Base-by-base conservation (phyloP, 495 filamentous ascomycete species). In the Trichocladium uniseriatum region DNA sequence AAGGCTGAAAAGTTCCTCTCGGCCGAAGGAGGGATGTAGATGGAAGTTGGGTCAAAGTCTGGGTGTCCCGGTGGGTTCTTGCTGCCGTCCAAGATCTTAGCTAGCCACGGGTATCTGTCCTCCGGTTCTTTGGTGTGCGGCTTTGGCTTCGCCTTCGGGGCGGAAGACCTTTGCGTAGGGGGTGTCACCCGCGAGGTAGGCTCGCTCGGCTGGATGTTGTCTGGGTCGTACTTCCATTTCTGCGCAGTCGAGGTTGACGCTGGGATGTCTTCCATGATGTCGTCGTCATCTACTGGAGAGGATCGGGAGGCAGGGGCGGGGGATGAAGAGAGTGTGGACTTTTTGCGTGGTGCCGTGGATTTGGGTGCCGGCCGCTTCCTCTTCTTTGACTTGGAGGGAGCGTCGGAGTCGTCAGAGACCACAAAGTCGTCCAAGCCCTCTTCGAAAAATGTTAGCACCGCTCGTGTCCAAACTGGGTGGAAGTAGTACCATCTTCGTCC, bases 41-140 rank as follows among this genome's bases (percentile, higher is more conserved):
- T 76, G 0, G 89, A 91, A 10, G 86, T 77, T n/a, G 88, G 89
- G 56, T 99, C 90, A 53, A 88, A 94, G 43, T 97, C 91, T 0
- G 88, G 84, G 64, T 95, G 81, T n/a, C 75, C 80, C 3, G 78
- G 77, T 2, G 84, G 77, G 53, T 96, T 81, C 34, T 82, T 76
- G 61, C 95, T 89, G 5, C 83, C 83, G 64, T 99, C 94, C 45
- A 72, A 70, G 42, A 89, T 74, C 45, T 88, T 80, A 18, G 87
- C 94, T 43, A 99, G 75, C 94, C 94, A 99, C 2, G 81, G 58
- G 61, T 97, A 90, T 55, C 94, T 78, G 35, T 86, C 71, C 44
- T 90, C 85, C 2, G 89, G 89, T 19, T 94, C 86, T 27, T 76
- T 83, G 14, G 74, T 76, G 55, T 88, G 84, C 13, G 84, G 82